Conservation (phyloP, 345 rosid species). For the Adansonia digitata region DNA sequence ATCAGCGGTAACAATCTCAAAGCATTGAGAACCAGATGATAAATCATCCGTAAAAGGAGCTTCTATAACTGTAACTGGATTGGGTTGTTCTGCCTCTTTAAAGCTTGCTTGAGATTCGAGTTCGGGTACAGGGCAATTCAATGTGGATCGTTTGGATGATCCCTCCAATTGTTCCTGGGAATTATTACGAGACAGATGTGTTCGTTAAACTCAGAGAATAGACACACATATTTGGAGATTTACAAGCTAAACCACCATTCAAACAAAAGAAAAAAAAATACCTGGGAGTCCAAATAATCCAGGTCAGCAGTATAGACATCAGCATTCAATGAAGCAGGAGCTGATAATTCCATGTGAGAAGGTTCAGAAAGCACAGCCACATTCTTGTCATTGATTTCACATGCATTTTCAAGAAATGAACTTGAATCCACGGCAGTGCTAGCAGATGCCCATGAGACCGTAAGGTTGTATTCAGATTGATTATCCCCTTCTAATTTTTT, state of each 20-base stretch:
- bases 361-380: conserved; percentile 28
- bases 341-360: conserved; percentile 27
- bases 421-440: conserved; percentile 22
- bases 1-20: conserved; percentile 86
- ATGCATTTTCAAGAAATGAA: conserved; percentile 35
- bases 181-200: conserved; percentile 6
- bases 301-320: conserved; percentile 28
- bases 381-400: conserved; percentile 31
- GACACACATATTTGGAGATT: not conserved
- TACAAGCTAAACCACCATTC: not conserved
- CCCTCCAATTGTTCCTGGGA: conserved; percentile 49
- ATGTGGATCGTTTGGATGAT: conserved; percentile 27
- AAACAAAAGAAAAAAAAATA: conserved; percentile 17
- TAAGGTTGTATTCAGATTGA: conserved; percentile 26
- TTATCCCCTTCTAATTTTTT: conserved; percentile 24
- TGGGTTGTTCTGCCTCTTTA: conserved; percentile 91
- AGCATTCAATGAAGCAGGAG: conserved; percentile 27
- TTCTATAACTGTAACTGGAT: conserved; percentile 90
- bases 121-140: conserved; percentile 38
- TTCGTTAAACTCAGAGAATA: not conserved
- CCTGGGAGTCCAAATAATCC: conserved; percentile 29
- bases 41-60: conserved; percentile 65
- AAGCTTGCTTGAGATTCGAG: conserved; percentile 45
- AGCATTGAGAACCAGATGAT: conserved; percentile 84
- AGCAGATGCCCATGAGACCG: conserved; percentile 34